phyloP scores from a whole-genome alignment of 2,329 filamentous ascomycete species.

The Aspergillus brunneoviolaceus region DNA sequence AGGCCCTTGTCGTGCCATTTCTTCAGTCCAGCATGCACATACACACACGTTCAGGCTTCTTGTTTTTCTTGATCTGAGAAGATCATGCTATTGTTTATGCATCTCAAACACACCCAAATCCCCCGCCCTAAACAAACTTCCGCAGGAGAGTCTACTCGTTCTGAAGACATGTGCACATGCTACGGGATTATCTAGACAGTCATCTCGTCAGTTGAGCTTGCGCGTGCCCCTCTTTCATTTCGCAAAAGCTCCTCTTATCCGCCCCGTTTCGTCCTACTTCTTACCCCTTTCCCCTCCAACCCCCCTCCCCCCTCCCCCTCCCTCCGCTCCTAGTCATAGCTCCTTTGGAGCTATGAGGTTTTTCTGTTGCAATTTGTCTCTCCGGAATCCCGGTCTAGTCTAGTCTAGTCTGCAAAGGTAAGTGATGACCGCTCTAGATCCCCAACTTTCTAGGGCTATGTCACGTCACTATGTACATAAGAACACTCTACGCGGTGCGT shows the following conservation, averaged over 20 bases:
- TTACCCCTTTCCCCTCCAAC: not conserved
- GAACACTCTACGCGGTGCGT: too few species aligned
- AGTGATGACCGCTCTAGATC: not conserved
- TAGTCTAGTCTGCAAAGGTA: not conserved
- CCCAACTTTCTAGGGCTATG: too few species aligned
- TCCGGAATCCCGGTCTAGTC: not conserved
- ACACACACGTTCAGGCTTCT: too few species aligned
- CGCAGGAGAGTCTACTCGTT: too few species aligned
- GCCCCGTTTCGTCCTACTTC: not conserved
- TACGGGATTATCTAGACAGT: not conserved
- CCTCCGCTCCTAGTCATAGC: not conserved
- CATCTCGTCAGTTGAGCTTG: not conserved
- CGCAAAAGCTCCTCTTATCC: not conserved
- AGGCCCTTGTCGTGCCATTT: not conserved
- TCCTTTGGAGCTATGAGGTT: not conserved
- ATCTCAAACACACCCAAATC: too few species aligned
- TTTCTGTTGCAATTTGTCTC: not conserved
- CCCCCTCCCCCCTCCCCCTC: not conserved
- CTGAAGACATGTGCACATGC: not conserved
- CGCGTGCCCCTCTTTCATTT: not conserved
- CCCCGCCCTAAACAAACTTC: too few species aligned
- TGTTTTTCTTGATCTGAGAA: not conserved
- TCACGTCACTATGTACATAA: too few species aligned
- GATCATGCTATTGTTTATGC: too few species aligned
- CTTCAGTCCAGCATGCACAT: not conserved